Percentiles rank a stretch among this genome's conserved stretches.
Evolutionary conservation across 768 basidiomycete genomes (phyloP).

Genomic region (Termitomyces sp.): DNA sequence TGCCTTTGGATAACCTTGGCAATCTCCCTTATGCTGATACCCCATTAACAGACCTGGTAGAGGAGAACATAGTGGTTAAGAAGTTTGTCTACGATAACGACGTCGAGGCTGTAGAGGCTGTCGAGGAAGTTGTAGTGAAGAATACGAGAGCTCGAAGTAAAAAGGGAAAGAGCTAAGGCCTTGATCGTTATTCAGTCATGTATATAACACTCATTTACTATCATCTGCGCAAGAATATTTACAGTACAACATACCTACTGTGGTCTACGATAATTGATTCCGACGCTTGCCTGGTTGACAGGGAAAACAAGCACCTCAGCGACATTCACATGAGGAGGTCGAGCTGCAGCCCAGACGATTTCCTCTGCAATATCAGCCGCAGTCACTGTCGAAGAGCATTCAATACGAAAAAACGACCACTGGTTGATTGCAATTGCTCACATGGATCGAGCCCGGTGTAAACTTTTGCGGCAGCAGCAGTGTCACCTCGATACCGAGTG

Average conservation of each 20-base stretch:
- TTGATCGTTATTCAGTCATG: constrained; percentile 6
- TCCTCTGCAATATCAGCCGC: constrained; percentile 93
- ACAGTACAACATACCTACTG: constrained; percentile 17
- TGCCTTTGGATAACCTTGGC: constrained; percentile 65
- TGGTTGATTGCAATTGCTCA: constrained; percentile 32
- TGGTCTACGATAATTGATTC: constrained; percentile 50
- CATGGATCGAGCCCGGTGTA: constrained; percentile 86
- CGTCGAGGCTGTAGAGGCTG: constrained; percentile 31
- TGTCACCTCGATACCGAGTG: constrained; percentile 84
- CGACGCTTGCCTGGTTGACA: constrained; percentile 72
- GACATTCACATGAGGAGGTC: constrained; percentile 89
- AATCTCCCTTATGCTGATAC: constrained; percentile 57
- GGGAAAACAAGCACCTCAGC: constrained; percentile 77
- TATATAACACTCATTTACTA: constrained; percentile 12
- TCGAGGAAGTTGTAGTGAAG: constrained; percentile 31
- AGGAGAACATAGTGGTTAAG: constrained; percentile 67
- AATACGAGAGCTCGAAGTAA: constrained; percentile 53
- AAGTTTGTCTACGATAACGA: constrained; percentile 81
- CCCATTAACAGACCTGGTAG: constrained; percentile 50
- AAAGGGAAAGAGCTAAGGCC: constrained; percentile 33
- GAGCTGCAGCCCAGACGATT: constrained; percentile 93
- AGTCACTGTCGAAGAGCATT: constrained; percentile 43
- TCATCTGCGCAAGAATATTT: constrained; percentile 12
- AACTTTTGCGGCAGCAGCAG: constrained; percentile 76
- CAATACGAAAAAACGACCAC: background rate